Base-by-base conservation (phyloP, 495 filamentous ascomycete genomes). In the Aspergillus bertholletiae region DNA sequence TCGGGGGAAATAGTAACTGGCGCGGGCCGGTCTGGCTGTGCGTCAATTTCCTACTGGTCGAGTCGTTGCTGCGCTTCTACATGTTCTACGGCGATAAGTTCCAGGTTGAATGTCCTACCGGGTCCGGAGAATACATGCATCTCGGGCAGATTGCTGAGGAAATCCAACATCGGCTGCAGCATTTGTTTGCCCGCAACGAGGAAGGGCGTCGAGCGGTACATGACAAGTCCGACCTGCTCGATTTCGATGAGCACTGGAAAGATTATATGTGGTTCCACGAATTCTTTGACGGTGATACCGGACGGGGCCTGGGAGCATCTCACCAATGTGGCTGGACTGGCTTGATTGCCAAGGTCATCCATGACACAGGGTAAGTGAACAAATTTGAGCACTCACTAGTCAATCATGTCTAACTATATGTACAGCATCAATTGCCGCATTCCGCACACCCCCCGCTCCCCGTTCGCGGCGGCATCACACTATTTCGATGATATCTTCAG, bases 271-370 rank as follows among this genome's bases (percentile, higher is more conserved):
- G 90, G 87, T 97, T 95, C 79, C 87, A 96, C 63, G 93, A 97
- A 69, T 97, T 95, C 76, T 97, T 97, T 62, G 92, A 97, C 61
- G 93, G 89, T 24, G 94, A 97, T 64, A 86, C 77, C 23, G 93
- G 94, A 15, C 85, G 90, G 48, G 93, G 94, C 6, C 77, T 97
- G 7, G 93, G 93, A 49, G 90, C 93, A 21, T 94, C 89, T 44
- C 94, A 97, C 70, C 93, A 97, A 67, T 96, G 90, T 56, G 93
- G 93, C 5, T 97, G 94, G 94, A 96, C 93, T n/a, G 94, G 93
- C 0, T 65, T 97, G 45, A 89, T 97, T 62, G 93, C 93, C 8
- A 92, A 95, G 65, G 84, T 97, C 83, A 97, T 97, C 49, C 93
- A 97, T 56, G 93, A 97, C 60, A 96, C 93, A 55, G 93, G 90